These are phyloP conservation scores for Trichoderma hamatum DNA, from an alignment of 2,329 filamentous ascomycete genomes.

Conservation along the genomic window DNA sequence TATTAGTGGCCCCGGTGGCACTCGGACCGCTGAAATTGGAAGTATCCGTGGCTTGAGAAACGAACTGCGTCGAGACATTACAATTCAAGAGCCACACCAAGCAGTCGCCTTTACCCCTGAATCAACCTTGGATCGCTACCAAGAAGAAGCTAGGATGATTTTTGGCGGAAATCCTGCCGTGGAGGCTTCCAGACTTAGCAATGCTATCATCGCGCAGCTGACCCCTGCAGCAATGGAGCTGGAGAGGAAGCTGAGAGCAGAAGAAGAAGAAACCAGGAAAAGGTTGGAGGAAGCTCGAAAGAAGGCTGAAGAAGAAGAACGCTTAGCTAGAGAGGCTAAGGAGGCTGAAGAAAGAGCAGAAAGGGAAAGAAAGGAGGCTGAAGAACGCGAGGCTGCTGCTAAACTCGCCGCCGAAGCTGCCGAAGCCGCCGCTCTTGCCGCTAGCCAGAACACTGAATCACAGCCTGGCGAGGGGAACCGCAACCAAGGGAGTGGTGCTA, in stretches of 20 bases:
- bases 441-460: constrained; percentile 30
- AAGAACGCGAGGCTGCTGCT: constrained; percentile 63
- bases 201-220: constrained; percentile 70
- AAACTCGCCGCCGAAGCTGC: constrained; percentile 62
- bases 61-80: constrained; percentile 53
- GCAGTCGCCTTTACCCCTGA: constrained; percentile 75
- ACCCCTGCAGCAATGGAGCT: constrained; percentile 83
- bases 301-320: constrained; percentile 67
- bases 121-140: constrained; percentile 77
- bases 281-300: constrained; percentile 62
- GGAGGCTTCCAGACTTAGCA: constrained; percentile 72
- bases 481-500: constrained; percentile 41
- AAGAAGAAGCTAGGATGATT: constrained; percentile 85
- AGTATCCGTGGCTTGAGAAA: constrained; percentile 47
- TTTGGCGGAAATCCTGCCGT: constrained; percentile 66
- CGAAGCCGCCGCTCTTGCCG: constrained; percentile 56
- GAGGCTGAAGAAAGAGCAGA: constrained; percentile 70
- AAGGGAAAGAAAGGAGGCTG: constrained; percentile 69
- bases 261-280: constrained; percentile 54
- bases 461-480: constrained; percentile 11
- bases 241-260: constrained; percentile 70
- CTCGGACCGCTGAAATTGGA: constrained; percentile 53
- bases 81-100: constrained; percentile 66
- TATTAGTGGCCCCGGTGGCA: constrained; percentile 53
- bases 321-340: constrained; percentile 67